Evolutionary conservation across 1,139 yeast genomes (phyloP), one percentile per base, ranked within the genome.

Genomic region (Candida pseudoviswanathii): DNA sequence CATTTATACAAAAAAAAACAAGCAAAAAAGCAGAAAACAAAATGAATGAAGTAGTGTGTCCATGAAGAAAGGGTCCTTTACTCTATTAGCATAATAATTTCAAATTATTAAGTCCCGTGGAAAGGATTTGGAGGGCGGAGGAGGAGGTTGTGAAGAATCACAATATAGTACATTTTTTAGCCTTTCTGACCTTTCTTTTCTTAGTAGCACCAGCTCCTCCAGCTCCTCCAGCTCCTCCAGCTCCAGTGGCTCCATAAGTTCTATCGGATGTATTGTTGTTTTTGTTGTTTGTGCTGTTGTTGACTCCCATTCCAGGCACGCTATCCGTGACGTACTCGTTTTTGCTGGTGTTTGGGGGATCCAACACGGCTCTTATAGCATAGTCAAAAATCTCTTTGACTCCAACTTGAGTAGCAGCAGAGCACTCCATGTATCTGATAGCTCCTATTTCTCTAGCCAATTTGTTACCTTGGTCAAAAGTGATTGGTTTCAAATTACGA

Each of bases 331-430:
- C 36, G 31, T 52, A 51, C 7, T 50, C 53, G 10, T 45, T 46
- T 31, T 46, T 47, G 32, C 44, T 42, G 3, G 45, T 53, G 25
- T 38, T 57, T 24, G 85, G 86, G 29, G 88, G 88, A 49, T 78
- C 75, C 51, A 86, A 77, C 7, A 86, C 94, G 0, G 85, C 79
- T 59, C 84, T 80, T 45, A 89, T 89, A 21, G 96, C 96, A 53
- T 74, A 84, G 60, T 89, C 96, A 59, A 90, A 90, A 16, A 90
- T 85, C 51, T 86, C 89, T 63, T 86, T 85, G 47, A 86, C 91
- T 26, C 97, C 97, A 52, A 78, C 81, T 68, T 90, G 97, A 27
- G 95, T 86, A 22, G 94, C 88, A n/a, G 97, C 96, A 2, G 96
- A 89, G 67, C 97, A 91, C 70, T 91, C 97, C 55, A 88, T 73